Evolutionary conservation across 352 stramenopile species (phyloP), one percentile per base, ranked within the genome.

Genomic region (Pythium utonaiense): DNA sequence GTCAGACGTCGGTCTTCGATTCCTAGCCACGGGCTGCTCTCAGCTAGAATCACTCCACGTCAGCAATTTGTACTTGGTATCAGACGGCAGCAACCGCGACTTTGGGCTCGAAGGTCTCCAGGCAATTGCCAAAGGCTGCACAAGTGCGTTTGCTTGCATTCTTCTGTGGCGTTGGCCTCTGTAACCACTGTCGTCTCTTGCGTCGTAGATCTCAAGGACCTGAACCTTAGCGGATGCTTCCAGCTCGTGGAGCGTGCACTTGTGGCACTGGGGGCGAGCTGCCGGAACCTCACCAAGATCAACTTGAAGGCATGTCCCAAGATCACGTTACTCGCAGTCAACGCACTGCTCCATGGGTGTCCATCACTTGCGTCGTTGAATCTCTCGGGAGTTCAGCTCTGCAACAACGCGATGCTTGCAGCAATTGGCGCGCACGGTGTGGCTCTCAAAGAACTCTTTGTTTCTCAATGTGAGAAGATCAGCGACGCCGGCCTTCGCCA

Each of bases 101-200:
- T 98, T 98, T 74, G 91, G 86, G 1, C 71, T 97, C 5, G 93
- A 97, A 68, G 94, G 94, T 4, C 67, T 98, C 1, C 91, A 96
- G 53, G 89, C 91, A 2, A 74, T 98, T 36, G 82, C 86, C 10
- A 73, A 67, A 14, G 72, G 72, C 38, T 91, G 79, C 51, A 30
- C 54, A 47, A 41, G 74, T 87, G 57, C 17, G 61, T 70, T 27
- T 6, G 10, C n/a, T 22, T 41, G 0, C 19, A 48, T 54, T 34
- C 3, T n/a, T 45, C 25, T 36, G 3, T 3, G 3, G 40, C 17
- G 45, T 36, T 30, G 8, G 6, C 16, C 19, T 25, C 9, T 21
- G 19, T 47, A 47, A 31, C 8, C 22, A 31, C 0, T 38, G 34
- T 61, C 24, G 34, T 55, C 34, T 44, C 10, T 44, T 49, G 55